Percentiles rank a stretch among this genome's conserved stretches.
Evolutionary conservation across 495 filamentous ascomycete species (phyloP).

Genomic region (Daldinia loculata): DNA sequence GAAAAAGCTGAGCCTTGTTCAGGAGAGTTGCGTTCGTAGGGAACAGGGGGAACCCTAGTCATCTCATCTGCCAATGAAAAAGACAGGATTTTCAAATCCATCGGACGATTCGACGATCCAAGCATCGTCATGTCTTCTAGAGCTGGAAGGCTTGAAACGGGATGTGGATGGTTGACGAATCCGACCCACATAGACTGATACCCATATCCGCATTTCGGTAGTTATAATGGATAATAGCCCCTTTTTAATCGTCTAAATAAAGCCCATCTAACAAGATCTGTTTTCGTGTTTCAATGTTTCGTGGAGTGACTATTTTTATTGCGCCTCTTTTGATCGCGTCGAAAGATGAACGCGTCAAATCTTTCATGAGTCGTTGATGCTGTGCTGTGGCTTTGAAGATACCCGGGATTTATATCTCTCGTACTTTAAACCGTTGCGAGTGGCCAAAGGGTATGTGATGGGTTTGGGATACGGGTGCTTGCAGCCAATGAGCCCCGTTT

Average conservation of each 20-base stretch:
- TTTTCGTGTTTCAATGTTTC: background rate
- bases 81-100: background rate
- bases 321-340: background rate
- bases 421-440: background rate
- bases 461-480: no score
- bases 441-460: background rate
- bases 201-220: slow-evolving; percentile 18
- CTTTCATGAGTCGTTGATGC: background rate
- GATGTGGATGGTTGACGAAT: slow-evolving; percentile 34
- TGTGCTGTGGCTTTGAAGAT: background rate
- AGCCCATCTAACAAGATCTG: background rate
- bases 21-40: background rate
- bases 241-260: background rate
- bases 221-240: slow-evolving; percentile 13
- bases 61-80: background rate
- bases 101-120: background rate
- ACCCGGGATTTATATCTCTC: background rate
- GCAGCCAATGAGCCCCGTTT: background rate
- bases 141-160: slow-evolving; percentile 21
- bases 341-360: background rate
- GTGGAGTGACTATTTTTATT: background rate
- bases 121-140: slow-evolving; percentile 14
- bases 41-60: background rate
- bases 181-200: slow-evolving; percentile 31
- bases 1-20: slow-evolving; percentile 3